Conservation (phyloP, 352 stramenopile genomes). For the Blastocystis hominis region DNA sequence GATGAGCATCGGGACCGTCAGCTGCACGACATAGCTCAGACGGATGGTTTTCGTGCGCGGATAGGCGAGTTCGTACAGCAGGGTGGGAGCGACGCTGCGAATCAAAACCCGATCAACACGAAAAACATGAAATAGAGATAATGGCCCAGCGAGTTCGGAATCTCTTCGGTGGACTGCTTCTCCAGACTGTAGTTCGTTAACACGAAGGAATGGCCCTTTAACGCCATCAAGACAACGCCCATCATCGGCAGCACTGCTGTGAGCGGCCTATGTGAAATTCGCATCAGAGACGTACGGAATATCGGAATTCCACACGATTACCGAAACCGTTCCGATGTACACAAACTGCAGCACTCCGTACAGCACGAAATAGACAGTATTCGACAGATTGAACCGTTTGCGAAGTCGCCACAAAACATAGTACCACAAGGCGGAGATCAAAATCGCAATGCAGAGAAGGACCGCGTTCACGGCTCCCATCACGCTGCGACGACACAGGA, state of each 20-base stretch:
- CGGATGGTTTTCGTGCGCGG: constrained; percentile 73
- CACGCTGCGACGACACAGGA: neutral
- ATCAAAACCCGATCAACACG: neutral
- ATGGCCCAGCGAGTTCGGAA: constrained; percentile 62
- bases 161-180: constrained; percentile 43
- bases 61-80: constrained; percentile 85
- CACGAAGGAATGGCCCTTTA: constrained; percentile 59
- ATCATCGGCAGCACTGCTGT: constrained; percentile 3
- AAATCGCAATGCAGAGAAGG: neutral
- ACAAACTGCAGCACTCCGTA: neutral
- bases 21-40: constrained; percentile 72
- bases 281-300: neutral
- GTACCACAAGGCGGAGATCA: neutral
- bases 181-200: constrained; percentile 58
- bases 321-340: neutral
- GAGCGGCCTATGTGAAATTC: neutral
- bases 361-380: neutral
- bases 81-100: constrained; percentile 68
- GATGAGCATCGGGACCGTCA: constrained; percentile 71
- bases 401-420: neutral
- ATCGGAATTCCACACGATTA: constrained; percentile 5
- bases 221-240: constrained; percentile 24
- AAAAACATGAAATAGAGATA: constrained; percentile 68
- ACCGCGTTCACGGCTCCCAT: neutral
- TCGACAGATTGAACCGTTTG: neutral